Evolutionary conservation across 2,329 filamentous ascomycete species (phyloP).

Genomic region (Phyllosticta citrichinensis): DNA sequence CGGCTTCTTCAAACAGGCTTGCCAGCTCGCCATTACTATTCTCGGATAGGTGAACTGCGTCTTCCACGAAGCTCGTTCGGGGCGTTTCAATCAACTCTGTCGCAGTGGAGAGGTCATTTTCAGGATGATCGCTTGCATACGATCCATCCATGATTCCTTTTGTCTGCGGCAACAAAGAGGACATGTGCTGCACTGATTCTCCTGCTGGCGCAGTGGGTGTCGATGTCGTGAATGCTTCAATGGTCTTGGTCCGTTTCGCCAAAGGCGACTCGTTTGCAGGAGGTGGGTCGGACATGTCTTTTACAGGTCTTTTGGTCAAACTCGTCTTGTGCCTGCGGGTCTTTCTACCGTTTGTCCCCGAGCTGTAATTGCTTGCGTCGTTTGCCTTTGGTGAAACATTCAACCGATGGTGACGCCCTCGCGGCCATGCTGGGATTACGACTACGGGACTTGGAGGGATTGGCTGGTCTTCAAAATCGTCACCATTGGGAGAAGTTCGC

Average conservation of each 20-base stretch:
- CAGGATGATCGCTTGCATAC: background rate
- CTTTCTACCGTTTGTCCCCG: background rate
- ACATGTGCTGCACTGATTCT: background rate
- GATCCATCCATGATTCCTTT: background rate
- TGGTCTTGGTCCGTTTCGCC: background rate
- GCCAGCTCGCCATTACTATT: background rate
- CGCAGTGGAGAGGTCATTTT: background rate
- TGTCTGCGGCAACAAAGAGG: background rate
- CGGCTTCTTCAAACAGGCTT: background rate
- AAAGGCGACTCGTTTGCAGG: background rate
- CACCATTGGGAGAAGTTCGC: background rate
- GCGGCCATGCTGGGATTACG: background rate
- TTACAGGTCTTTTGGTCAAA: background rate
- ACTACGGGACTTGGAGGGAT: background rate
- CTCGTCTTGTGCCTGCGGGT: background rate
- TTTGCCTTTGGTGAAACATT: background rate
- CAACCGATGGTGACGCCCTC: background rate
- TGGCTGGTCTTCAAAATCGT: background rate
- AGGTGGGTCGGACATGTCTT: background rate
- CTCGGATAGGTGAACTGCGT: background rate
- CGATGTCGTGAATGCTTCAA: background rate
- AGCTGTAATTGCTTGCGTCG: background rate
- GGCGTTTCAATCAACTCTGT: background rate
- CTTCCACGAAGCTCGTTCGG: background rate
- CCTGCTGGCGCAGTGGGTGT: background rate